Percentiles rank a stretch among this genome's conserved stretches.
Evolutionary conservation across 192 early-diverging fungal species (phyloP).

Genomic region (Entomortierella beljakovae): DNA sequence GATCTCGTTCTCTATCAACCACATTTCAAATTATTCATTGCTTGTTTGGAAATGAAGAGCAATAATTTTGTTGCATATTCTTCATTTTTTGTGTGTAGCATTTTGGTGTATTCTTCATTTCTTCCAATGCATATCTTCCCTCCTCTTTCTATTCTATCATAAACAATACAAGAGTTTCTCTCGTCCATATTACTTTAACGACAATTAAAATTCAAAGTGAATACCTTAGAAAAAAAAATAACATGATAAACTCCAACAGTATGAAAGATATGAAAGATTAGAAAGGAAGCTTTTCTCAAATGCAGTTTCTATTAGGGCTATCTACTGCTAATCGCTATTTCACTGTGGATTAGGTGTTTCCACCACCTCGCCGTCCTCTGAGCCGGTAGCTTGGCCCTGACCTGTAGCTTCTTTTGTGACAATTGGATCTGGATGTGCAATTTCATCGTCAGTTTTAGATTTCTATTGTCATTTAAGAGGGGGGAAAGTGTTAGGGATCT

Average conservation of each 20-base stretch:
- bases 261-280: not conserved
- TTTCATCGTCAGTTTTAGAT: constrained; percentile 2
- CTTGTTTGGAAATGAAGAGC: not conserved
- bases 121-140: constrained; percentile 1
- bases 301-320: not conserved
- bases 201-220: constrained; percentile 8
- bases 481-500: not conserved
- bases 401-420: not conserved
- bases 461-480: not conserved
- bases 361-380: constrained; percentile 17
- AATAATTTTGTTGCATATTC: not conserved
- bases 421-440: not conserved
- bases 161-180: constrained; percentile 4
- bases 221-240: constrained; percentile 2
- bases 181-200: constrained; percentile 6
- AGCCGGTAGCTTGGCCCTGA: not conserved
- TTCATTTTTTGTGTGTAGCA: not conserved
- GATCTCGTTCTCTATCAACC: not conserved
- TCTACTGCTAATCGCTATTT: not conserved
- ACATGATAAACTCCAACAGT: not conserved
- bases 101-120: not conserved
- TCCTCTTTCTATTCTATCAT: constrained; percentile 13
- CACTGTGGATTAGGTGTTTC: constrained; percentile 7
- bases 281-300: too few relatives aligned
- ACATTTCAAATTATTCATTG: not conserved